Evolutionary conservation across 2,329 filamentous ascomycete genomes (phyloP).

Genomic region (Penicillium sumatraense): DNA sequence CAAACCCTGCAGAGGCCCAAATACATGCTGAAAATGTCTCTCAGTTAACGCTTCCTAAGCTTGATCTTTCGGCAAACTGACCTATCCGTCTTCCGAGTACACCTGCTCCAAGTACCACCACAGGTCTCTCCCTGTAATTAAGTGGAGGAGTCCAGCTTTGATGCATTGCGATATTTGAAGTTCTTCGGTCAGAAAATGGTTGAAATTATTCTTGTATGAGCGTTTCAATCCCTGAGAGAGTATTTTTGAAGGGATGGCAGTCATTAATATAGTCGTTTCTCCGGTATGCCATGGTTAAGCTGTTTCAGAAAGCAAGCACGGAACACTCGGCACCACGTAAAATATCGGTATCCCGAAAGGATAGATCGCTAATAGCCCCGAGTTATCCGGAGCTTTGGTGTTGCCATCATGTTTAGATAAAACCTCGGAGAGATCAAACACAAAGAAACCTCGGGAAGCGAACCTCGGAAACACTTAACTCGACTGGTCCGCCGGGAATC

Average conservation of each 20-base stretch:
- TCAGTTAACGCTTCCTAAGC: not conserved
- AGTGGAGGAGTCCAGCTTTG: constrained; percentile 29
- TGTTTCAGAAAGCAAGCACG: not conserved
- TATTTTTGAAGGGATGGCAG: not conserved
- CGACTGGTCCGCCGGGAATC: too few relatives aligned
- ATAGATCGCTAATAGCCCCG: not conserved
- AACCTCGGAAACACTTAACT: not conserved
- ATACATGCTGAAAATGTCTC: constrained; percentile 27
- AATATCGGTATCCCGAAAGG: not conserved
- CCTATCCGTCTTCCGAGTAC: constrained; percentile 48
- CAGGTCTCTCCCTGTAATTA: constrained; percentile 41
- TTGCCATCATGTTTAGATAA: too few relatives aligned
- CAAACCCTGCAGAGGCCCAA: constrained; percentile 39
- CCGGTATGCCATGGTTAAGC: too few relatives aligned
- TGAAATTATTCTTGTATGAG: too few relatives aligned
- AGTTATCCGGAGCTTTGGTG: not conserved
- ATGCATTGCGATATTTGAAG: constrained; percentile 30
- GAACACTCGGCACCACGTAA: not conserved
- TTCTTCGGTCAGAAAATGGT: too few relatives aligned
- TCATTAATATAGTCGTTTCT: not conserved
- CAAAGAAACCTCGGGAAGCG: not conserved
- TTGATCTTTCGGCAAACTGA: constrained; percentile 6
- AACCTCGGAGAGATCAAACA: not conserved
- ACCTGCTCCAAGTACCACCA: constrained; percentile 48
- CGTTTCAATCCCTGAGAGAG: too few relatives aligned